A percentile compares a stretch with the other conserved stretches of the same genome.
Evolutionary conservation across 176 grass and related monocot genomes (phyloP).

Genomic region (Phyllostachys edulis): DNA sequence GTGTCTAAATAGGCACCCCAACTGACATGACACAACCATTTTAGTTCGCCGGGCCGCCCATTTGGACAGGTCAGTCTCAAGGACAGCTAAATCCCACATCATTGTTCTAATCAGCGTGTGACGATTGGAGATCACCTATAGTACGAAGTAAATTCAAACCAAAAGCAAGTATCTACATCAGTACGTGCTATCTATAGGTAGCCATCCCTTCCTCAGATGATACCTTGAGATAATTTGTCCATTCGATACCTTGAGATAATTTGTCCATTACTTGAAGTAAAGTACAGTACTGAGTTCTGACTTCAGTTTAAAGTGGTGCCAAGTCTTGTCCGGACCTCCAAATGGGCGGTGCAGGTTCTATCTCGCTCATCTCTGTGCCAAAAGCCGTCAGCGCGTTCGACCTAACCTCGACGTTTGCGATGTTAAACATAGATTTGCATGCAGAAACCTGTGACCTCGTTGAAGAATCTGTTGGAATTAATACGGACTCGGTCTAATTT

Average conservation of each 20-base stretch:
- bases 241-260: too few relatives aligned
- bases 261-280: conserved; percentile 28
- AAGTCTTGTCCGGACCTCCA: neutral
- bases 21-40: too few relatives aligned
- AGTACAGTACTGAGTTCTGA: neutral
- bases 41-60: too few relatives aligned
- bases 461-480: too few relatives aligned
- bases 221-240: neutral
- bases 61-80: neutral
- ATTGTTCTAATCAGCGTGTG: neutral
- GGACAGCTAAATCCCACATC: neutral
- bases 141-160: neutral
- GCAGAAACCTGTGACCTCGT: too few relatives aligned
- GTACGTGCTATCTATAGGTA: neutral
- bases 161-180: neutral
- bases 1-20: too few relatives aligned
- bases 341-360: conserved; percentile 2
- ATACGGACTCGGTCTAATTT: too few relatives aligned
- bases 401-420: too few relatives aligned
- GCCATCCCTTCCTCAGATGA: neutral
- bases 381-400: too few relatives aligned
- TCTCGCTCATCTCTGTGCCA: neutral
- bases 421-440: too few relatives aligned
- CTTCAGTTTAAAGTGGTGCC: neutral
- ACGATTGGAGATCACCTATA: neutral